Conservation (phyloP, 805 yeast genomes). For the Komagataella mondaviorum region DNA sequence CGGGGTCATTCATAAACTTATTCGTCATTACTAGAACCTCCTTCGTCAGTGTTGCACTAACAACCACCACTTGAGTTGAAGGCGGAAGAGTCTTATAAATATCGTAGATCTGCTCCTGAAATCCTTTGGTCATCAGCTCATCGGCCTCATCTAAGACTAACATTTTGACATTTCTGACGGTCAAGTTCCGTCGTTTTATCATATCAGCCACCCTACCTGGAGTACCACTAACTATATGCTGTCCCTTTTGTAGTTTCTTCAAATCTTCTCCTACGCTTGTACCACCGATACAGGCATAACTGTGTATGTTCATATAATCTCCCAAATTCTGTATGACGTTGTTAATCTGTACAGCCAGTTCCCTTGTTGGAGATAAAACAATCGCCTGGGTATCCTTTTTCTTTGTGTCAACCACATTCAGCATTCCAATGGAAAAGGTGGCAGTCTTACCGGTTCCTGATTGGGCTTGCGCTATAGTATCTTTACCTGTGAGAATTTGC, state of each 20-base stretch:
- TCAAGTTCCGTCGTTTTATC: constrained; percentile 82
- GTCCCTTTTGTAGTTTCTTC: constrained; percentile 72
- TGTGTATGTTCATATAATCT: constrained; percentile 75
- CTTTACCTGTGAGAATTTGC: constrained; percentile 66
- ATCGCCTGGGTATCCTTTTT: constrained; percentile 79
- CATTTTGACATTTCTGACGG: constrained; percentile 79
- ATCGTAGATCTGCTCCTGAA: constrained; percentile 91
- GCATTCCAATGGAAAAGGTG: constrained; percentile 59
- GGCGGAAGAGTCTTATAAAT: constrained; percentile 82
- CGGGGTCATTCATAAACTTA: constrained; percentile 92
- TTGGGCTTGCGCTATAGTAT: constrained; percentile 74
- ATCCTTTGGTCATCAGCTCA: constrained; percentile 88
- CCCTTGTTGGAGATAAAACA: constrained; percentile 95
- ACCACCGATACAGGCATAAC: constrained; percentile 98
- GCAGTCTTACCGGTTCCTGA: constrained; percentile 92
- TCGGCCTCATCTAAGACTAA: constrained; percentile 96
- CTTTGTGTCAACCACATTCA: constrained; percentile 51
- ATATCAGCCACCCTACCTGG: constrained; percentile 97
- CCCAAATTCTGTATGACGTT: constrained; percentile 86
- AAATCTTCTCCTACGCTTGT: constrained; percentile 81
- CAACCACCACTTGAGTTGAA: constrained; percentile 85
- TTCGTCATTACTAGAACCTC: constrained; percentile 86
- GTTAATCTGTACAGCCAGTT: constrained; percentile 92
- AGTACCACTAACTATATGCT: constrained; percentile 92
- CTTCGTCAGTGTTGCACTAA: constrained; percentile 88